These are phyloP conservation scores for Kuraishia ogatae DNA, from an alignment of 805 yeast genomes.

Conservation along the genomic window DNA sequence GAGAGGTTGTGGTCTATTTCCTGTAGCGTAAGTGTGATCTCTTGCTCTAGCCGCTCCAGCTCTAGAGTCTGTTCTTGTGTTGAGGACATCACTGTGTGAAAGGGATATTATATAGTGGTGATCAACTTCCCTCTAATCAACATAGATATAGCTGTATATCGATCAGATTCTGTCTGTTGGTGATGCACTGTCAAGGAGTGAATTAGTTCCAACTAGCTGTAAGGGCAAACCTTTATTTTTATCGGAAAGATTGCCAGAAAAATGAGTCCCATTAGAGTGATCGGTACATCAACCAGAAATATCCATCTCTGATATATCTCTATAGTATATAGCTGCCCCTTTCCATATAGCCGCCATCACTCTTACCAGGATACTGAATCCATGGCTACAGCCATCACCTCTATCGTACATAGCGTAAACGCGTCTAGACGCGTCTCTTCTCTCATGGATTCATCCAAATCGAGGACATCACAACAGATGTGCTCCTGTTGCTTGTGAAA, in stretches of 20 bases:
- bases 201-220: no score
- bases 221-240: no score
- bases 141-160: no score
- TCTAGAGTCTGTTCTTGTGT: slow-evolving; percentile 14
- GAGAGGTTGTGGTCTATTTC: slow-evolving; percentile 71
- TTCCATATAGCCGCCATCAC: not conserved
- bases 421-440: not conserved
- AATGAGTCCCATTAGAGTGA: no score
- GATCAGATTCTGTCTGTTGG: not conserved
- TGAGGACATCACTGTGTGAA: not conserved
- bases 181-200: no score
- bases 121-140: not conserved
- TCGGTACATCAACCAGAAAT: no score
- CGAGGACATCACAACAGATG: not conserved
- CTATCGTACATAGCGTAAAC: not conserved
- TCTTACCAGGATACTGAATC: not conserved
- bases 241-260: no score
- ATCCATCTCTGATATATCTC: no score
- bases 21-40: slow-evolving; percentile 68
- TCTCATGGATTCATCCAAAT: not conserved
- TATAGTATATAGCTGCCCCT: no score
- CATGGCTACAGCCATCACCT: not conserved
- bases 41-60: slow-evolving; percentile 69
- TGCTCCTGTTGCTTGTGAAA: not conserved
- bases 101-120: not conserved